Conservation (phyloP, 805 yeast species). For the Suhomyces emberorum region DNA sequence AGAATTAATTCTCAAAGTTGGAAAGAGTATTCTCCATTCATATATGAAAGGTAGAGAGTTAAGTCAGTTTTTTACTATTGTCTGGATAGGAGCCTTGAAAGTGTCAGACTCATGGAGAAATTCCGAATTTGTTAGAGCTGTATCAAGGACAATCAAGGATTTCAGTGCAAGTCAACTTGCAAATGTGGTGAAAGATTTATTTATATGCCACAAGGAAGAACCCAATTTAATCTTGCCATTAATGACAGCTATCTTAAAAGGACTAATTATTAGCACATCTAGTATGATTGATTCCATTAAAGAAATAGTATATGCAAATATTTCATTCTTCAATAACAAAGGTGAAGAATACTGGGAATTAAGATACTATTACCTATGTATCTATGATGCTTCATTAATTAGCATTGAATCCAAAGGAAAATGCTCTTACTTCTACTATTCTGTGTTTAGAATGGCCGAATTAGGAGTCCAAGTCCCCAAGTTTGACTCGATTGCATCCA, state of each 20-base stretch:
- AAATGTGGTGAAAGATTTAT: conserved; percentile 7
- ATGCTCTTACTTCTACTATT: conserved; percentile 26
- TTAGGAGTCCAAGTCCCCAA: conserved; percentile 20
- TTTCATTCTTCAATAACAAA: conserved; percentile 14
- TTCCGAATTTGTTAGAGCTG: conserved; percentile 26
- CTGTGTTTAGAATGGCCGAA: conserved; percentile 51
- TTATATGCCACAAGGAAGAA: conserved; percentile 1
- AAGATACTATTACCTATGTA: conserved; percentile 44
- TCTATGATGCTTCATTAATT: conserved; percentile 14
- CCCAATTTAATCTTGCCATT: conserved; percentile 9
- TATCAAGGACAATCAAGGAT: conserved; percentile 39
- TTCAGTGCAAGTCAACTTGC: conserved; percentile 48
- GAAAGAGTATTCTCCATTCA: conserved; percentile 40
- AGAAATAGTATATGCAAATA: conserved; percentile 6
- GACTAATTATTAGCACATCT: conserved; percentile 35
- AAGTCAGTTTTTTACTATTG: conserved; percentile 39
- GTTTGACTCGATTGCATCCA: conserved; percentile 2
- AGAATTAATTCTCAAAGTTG: conserved; percentile 12
- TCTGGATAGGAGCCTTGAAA: conserved; percentile 39
- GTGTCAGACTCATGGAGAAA: conserved; percentile 21
- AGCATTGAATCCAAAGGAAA: neutral
- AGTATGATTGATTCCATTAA: conserved; percentile 15
- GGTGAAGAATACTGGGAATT: conserved; percentile 40
- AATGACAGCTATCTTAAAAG: conserved; percentile 28
- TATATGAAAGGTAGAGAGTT: conserved; percentile 59